Base-by-base conservation (phyloP, 2,329 filamentous ascomycete species). In the Diplodia sapinea region DNA sequence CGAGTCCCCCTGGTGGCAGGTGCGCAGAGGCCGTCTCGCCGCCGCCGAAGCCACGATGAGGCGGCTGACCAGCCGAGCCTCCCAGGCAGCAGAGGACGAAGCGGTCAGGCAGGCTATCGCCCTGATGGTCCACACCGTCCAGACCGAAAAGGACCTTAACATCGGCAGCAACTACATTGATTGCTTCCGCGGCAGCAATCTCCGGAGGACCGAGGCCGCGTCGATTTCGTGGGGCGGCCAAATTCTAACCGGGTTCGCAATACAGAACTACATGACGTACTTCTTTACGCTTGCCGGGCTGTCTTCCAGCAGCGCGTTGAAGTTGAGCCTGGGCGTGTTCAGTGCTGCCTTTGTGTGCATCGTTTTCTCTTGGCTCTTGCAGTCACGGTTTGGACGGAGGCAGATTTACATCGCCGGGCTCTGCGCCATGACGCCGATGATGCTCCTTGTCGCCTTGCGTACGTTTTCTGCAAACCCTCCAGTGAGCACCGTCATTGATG, bases 121-220 rank as follows among this genome's bases (percentile, higher is more conserved):
- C 71, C 94, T 96, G 91, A 96, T 96, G 88, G 87, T 92, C 2
- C 91, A 95, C 75, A 96, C 93, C 0, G 93, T 91, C 1, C 89
- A 90, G 1, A 81, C 95, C 20, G 93, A 96, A 76, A 85, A 91
- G 74, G 81, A 86, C 76, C 89, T 92, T 64, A 67, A 69, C 33
- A 91, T 90, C 2, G 92, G 92, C 31, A 87, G 91, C 13, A 88
- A 85, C 55, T 96, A 94, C 78, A 79, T 85, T 71, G 92, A 96
- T 76, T 94, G 92, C 79, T 95, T 96, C 84, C 89, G 85, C 77
- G 92, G 92, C 7, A 85, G 86, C 15, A 88, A 96, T 75, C 82
- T 89, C 63, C 89, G 93, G 62, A 86, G 93, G 23, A 96, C 92
- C 1, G 92, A 91, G 74, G 89, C 89, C 70, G 83, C 87, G 17